A percentile compares a stretch with the other conserved stretches of the same genome.
These are phyloP conservation scores for Chalciporus piperatus DNA, from an alignment of 768 basidiomycete species.

Conservation along the genomic window DNA sequence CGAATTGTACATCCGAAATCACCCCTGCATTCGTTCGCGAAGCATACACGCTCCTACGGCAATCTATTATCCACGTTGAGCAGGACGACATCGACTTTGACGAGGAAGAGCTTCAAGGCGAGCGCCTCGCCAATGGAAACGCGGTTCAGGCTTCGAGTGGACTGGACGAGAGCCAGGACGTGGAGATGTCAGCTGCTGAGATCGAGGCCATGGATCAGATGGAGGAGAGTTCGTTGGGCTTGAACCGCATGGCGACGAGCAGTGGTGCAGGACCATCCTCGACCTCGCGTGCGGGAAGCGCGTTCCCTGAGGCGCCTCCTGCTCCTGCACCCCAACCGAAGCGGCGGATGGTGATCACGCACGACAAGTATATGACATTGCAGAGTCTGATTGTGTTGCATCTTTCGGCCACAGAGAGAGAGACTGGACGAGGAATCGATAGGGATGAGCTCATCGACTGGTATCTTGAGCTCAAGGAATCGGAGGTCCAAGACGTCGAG, in stretches of 20 bases:
- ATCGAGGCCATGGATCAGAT: constrained; percentile 51
- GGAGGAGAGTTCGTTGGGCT: constrained; percentile 45
- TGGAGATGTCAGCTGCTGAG: constrained; percentile 63
- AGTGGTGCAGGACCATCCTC: constrained; percentile 32
- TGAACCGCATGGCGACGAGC: constrained; percentile 37
- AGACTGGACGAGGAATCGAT: constrained; percentile 74
- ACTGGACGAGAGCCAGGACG: constrained; percentile 55
- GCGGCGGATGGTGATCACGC: constrained; percentile 87
- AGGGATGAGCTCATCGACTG: constrained; percentile 93
- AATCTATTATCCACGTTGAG: constrained; percentile 99
- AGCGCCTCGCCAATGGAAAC: constrained; percentile 41
- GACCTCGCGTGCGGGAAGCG: constrained; percentile 29
- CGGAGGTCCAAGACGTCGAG: constrained; percentile 77
- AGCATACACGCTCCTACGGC: constrained; percentile 88
- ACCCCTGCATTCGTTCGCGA: constrained; percentile 93
- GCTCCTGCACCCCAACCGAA: constrained; percentile 49
- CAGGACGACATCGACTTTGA: constrained; percentile 99
- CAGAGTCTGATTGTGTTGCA: constrained; percentile 87
- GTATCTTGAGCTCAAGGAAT: constrained; percentile 91
- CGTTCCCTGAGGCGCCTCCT: constrained; percentile 29
- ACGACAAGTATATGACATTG: constrained; percentile 90
- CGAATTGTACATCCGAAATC: constrained; percentile 97
- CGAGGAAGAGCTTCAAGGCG: constrained; percentile 74
- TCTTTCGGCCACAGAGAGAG: constrained; percentile 71
- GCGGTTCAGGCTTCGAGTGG: constrained; percentile 33